Evolutionary conservation across 2,329 filamentous ascomycete species (phyloP).

Genomic region (Ophiostoma tasmaniense): DNA sequence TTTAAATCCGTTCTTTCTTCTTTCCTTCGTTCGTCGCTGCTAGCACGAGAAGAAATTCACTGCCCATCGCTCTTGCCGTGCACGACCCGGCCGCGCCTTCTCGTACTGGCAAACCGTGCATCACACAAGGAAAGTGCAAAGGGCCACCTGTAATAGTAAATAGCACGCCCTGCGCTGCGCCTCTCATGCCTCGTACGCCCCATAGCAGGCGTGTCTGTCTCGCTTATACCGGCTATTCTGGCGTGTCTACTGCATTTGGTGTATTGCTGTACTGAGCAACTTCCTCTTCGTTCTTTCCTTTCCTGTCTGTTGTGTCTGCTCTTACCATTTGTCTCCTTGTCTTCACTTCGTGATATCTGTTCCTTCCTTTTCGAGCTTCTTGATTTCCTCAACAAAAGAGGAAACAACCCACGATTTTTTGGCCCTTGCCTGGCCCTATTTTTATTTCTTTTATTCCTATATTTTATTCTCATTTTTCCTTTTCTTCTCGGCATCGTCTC

Average conservation of each 20-base stretch:
- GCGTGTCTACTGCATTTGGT: not conserved
- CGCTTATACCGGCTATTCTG: not conserved
- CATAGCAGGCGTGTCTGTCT: not conserved
- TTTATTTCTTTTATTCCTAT: not conserved
- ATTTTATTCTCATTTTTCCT: not conserved
- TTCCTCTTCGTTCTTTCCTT: not conserved
- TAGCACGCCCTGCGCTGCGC: constrained; percentile 1
- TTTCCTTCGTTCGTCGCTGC: not conserved
- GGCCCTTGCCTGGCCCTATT: not conserved
- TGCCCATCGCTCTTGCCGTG: not conserved
- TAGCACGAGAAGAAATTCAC: not conserved
- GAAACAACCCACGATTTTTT: not conserved
- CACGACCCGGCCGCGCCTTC: not conserved
- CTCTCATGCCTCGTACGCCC: not conserved
- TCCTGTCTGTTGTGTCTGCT: not conserved
- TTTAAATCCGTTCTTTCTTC: not conserved
- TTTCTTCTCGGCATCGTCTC: not conserved
- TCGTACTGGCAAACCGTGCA: not conserved
- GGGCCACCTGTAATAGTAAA: not conserved
- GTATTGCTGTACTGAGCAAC: no score
- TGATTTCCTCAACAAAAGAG: constrained; percentile 2
- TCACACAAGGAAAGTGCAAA: not conserved
- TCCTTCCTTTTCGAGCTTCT: constrained; percentile 4
- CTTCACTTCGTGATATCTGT: not conserved
- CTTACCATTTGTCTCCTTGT: not conserved